These are phyloP conservation scores for Emergomyces orientalis DNA, from an alignment of 2,329 filamentous ascomycete genomes.

Conservation along the genomic window DNA sequence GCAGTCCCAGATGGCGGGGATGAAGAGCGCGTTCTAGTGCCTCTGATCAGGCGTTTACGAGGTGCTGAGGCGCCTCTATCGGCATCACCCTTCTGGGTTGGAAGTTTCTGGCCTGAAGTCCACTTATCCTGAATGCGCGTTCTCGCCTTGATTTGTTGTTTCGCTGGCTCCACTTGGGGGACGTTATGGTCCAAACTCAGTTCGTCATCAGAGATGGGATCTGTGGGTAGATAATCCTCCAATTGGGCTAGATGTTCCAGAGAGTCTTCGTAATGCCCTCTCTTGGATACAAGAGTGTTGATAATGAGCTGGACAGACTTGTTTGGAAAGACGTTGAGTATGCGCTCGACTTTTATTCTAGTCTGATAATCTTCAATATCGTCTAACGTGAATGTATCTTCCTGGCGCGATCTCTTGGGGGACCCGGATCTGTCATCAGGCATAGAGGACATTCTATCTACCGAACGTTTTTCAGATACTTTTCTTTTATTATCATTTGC, in stretches of 20 bases:
- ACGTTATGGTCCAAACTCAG: constrained; percentile 22
- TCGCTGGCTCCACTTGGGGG: constrained; percentile 27
- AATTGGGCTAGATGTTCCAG: constrained; percentile 38
- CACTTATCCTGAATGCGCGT: constrained; percentile 52
- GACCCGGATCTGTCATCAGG: not conserved
- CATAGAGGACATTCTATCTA: constrained; percentile 19
- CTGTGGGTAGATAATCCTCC: constrained; percentile 26
- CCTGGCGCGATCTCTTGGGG: constrained; percentile 26
- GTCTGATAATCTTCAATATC: constrained; percentile 44
- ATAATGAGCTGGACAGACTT: constrained; percentile 41
- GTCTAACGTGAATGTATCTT: constrained; percentile 36
- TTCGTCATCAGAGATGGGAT: constrained; percentile 37
- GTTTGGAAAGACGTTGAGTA: constrained; percentile 42
- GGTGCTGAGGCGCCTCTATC: constrained; percentile 24
- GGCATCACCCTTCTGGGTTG: constrained; percentile 18
- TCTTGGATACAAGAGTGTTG: constrained; percentile 42
- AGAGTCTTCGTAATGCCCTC: constrained; percentile 49
- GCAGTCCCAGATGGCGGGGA: constrained; percentile 21
- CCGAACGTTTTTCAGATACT: constrained; percentile 29
- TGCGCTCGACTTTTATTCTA: constrained; percentile 43
- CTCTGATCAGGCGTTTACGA: constrained; percentile 32
- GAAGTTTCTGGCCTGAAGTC: constrained; percentile 38
- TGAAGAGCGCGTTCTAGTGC: constrained; percentile 25
- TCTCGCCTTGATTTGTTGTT: constrained; percentile 47
- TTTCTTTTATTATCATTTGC: constrained; percentile 10